Evolutionary conservation across 2,329 filamentous ascomycete species (phyloP), one percentile per base, ranked within the genome.

Genomic region (Colletotrichum sansevieriae): DNA sequence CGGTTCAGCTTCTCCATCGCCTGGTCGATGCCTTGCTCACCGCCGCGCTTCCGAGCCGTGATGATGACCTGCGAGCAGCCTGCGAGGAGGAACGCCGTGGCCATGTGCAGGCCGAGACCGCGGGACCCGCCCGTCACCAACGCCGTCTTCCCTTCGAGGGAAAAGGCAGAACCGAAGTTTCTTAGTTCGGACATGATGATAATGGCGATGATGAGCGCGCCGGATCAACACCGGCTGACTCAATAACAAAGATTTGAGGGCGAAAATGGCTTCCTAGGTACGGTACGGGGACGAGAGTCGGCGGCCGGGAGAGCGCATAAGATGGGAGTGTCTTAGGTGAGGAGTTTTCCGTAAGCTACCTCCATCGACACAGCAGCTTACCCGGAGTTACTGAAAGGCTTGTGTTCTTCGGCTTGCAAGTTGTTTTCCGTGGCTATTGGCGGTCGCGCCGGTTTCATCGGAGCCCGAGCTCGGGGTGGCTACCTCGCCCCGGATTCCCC

Each of bases 51-150:
- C 74, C 91, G 89, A 5, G 89, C 91, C n/a, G 90, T 91, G 77
- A 93, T 91, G 81, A 92, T 89, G 70, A 93, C 87, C 73, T 89
- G 90, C 65, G 88, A 87, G 77, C 87, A 90, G 69, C 91, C 91
- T n/a, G 91, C 88, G 80, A 90, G 89, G 51, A 92, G 84, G 65
- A 92, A 85, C 29, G 87, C 89, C 25, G 88, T 90, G 20, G 89
- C 89, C 61, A 88, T 88, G 76, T 91, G 87, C 10, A 91, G 82
- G 25, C 85, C 85, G 0, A 87, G 78, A 0, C 85, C 85, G n/a
- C 78, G 75, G 63, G 84, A 87, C 61, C 81, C 83, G 49, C 83
- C 84, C 0, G 84, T 86, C 41, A 86, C 78, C 25, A 86, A 76
- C 60, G 85, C 81, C 12, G 82, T 80, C 66, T 83, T 81, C 55